A percentile compares a stretch with the other conserved stretches of the same genome.
Evolutionary conservation across 2,329 filamentous ascomycete species (phyloP).

Genomic region (Scolecobasidium constrictum): DNA sequence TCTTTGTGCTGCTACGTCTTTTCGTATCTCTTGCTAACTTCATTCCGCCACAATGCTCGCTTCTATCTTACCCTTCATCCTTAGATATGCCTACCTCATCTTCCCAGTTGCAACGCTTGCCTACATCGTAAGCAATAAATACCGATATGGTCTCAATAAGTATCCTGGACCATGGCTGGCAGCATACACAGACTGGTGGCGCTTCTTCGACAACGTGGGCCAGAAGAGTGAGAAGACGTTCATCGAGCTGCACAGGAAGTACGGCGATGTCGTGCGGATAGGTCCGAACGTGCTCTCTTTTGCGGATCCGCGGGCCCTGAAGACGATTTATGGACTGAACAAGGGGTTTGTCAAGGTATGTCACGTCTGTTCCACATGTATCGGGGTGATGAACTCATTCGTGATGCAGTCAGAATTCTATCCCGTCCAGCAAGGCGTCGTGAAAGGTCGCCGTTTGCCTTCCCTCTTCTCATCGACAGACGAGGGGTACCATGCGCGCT

Average conservation of each 20-base stretch:
- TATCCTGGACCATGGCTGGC: constrained; percentile 66
- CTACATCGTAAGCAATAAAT: constrained; percentile 34
- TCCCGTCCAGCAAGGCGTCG: constrained; percentile 62
- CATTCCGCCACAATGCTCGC: not conserved
- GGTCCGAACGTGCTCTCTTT: constrained; percentile 68
- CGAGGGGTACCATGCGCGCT: constrained; percentile 64
- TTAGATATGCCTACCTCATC: not conserved
- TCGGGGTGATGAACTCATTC: too few species aligned
- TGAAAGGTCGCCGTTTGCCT: constrained; percentile 54
- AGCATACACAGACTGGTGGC: constrained; percentile 61
- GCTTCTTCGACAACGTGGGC: constrained; percentile 51
- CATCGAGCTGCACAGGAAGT: constrained; percentile 54
- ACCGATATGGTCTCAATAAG: constrained; percentile 48
- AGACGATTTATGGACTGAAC: constrained; percentile 70
- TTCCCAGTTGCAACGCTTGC: not conserved
- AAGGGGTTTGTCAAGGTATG: constrained; percentile 68
- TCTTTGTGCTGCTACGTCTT: not conserved
- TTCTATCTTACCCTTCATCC: not conserved
- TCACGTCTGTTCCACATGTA: not conserved
- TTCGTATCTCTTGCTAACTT: not conserved
- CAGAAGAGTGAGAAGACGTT: constrained; percentile 58
- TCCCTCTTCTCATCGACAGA: constrained; percentile 69
- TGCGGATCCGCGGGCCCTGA: constrained; percentile 60
- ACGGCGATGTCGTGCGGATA: constrained; percentile 64
- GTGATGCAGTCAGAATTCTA: constrained; percentile 71